Conservation (phyloP, 352 stramenopile species). For the Aphanomyces invadans region DNA sequence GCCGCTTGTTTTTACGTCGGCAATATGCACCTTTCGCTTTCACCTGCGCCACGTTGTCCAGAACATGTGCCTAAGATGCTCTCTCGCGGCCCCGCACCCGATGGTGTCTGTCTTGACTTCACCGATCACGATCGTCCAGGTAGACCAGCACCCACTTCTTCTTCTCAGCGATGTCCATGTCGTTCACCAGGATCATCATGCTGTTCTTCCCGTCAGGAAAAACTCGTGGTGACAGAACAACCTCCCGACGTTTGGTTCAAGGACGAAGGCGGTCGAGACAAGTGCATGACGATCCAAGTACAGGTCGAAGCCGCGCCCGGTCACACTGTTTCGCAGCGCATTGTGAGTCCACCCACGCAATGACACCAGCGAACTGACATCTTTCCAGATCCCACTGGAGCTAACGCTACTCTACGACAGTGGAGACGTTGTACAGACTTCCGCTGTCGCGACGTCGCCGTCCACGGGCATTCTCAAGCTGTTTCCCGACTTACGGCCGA, state of each 20-base stretch:
- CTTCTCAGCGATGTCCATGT: no score
- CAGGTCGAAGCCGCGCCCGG: constrained; percentile 68
- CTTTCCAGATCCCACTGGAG: constrained; percentile 39
- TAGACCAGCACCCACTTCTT: neutral
- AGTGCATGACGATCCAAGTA: constrained; percentile 88
- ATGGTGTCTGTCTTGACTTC: constrained; percentile 9
- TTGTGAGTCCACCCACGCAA: constrained; percentile 9
- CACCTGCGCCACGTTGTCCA: neutral
- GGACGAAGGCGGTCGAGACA: constrained; percentile 92
- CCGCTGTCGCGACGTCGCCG: neutral
- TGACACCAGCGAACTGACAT: neutral
- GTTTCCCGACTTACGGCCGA: constrained; percentile 76
- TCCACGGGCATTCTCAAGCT: constrained; percentile 83
- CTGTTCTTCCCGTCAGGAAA: constrained; percentile 38
- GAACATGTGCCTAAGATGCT: constrained; percentile 18
- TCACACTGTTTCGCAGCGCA: constrained; percentile 56
- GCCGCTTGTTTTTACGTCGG: constrained; percentile 6
- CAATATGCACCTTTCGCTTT: constrained; percentile 17
- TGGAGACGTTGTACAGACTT: constrained; percentile 74
- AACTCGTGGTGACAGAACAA: constrained; percentile 64
- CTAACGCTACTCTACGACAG: constrained; percentile 79
- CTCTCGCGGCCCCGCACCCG: neutral
- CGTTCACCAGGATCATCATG: neutral
- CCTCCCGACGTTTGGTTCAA: constrained; percentile 94
- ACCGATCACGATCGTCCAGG: constrained; percentile 15